Conservation (phyloP, 192 early-diverging fungal species). For the Coemansia sp. region DNA sequence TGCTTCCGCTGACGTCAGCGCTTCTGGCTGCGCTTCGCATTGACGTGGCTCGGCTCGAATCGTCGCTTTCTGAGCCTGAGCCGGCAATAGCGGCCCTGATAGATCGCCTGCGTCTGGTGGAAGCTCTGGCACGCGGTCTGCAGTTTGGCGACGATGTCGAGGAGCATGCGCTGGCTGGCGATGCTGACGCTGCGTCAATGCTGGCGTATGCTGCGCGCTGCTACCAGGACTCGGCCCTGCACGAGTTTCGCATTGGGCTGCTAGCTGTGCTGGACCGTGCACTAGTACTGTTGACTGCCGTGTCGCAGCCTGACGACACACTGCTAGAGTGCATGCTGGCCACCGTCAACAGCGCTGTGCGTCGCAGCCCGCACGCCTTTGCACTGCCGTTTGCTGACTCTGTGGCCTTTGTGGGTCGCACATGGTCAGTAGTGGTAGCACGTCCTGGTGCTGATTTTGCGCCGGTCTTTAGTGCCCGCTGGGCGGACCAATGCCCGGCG, state of each 20-base stretch:
- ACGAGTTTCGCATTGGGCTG: constrained; percentile 22
- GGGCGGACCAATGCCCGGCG: constrained; percentile 46
- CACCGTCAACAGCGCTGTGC: constrained; percentile 29
- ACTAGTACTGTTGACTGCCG: constrained; percentile 6
- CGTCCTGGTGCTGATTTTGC: neutral
- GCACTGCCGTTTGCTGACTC: constrained; percentile 22
- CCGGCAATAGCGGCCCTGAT: constrained; percentile 8
- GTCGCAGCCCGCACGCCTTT: constrained; percentile 42
- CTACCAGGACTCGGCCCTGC: constrained; percentile 28
- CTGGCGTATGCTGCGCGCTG: constrained; percentile 30
- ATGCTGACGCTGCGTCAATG: constrained; percentile 12
- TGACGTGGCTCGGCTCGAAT: constrained; percentile 16
- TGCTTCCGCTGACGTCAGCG: constrained; percentile 23
- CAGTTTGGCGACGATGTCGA: constrained; percentile 49
- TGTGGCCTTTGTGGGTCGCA: constrained; percentile 21
- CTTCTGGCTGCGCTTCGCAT: constrained; percentile 14
- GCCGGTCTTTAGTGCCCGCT: constrained; percentile 18
- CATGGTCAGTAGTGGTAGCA: constrained; percentile 29
- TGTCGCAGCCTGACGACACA: constrained; percentile 20
- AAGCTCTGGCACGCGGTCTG: constrained; percentile 41
- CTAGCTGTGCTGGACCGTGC: constrained; percentile 12
- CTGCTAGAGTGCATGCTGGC: constrained; percentile 38
- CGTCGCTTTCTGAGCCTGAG: constrained; percentile 6
- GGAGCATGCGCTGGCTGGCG: constrained; percentile 41
- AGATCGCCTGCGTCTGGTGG: constrained; percentile 27